Conservation (phyloP, 2,329 filamentous ascomycete species). For the Eutypa lata region DNA sequence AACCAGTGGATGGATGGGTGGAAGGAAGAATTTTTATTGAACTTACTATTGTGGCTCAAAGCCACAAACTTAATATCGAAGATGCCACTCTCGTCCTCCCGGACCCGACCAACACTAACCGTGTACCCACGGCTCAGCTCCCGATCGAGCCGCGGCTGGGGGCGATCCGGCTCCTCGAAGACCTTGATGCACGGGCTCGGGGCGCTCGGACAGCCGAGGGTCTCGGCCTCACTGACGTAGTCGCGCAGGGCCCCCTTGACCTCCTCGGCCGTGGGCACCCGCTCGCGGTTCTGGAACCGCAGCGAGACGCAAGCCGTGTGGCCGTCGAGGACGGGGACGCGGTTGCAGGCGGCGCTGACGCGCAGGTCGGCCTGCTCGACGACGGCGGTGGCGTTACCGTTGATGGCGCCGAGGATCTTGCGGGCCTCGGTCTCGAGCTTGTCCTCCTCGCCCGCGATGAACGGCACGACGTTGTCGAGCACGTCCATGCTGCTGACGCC, state of each 20-base stretch:
- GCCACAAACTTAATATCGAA: conserved; percentile 96
- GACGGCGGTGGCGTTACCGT: conserved; percentile 69
- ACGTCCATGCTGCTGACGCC: conserved; percentile 94
- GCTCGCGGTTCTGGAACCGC: conserved; percentile 71
- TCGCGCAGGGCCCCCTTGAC: conserved; percentile 76
- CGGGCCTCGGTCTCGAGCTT: conserved; percentile 93
- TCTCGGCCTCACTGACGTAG: conserved; percentile 80
- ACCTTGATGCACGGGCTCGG: conserved; percentile 79
- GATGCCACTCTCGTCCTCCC: conserved; percentile 81
- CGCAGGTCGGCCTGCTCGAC: conserved; percentile 70
- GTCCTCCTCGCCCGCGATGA: conserved; percentile 90
- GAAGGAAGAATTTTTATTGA: no score
- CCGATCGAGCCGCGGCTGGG: conserved; percentile 86
- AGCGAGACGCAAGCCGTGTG: conserved; percentile 94
- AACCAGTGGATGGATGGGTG: no score
- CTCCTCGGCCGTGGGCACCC: conserved; percentile 65
- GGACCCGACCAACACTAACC: conserved; percentile 82
- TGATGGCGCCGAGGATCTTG: conserved; percentile 84
- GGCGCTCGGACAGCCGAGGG: conserved; percentile 81
- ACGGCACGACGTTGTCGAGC: conserved; percentile 93
- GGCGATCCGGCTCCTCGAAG: conserved; percentile 84
- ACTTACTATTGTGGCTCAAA: conserved; percentile 73
- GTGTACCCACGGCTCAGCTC: conserved; percentile 84
- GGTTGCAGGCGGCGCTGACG: conserved; percentile 85
- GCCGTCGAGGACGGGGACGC: conserved; percentile 91